phyloP scores from a whole-genome alignment of 139 green algal genomes.

The Haematococcus lacustris region DNA sequence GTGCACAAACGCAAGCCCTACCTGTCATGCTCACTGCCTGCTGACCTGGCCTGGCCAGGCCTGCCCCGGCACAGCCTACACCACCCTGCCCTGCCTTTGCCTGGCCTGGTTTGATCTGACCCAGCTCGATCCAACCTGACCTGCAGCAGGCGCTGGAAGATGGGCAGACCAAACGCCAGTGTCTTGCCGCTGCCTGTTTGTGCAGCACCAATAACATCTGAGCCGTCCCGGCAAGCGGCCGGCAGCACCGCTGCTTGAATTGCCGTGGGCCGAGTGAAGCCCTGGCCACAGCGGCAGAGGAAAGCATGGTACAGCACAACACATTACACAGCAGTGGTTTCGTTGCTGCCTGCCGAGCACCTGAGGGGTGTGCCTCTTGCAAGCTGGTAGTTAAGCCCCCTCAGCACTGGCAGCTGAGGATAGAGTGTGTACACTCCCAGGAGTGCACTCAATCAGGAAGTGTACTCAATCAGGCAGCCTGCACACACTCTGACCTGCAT shows the following conservation, averaged over 20 bases:
- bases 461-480: background rate
- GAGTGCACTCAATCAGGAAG: too few relatives aligned
- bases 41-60: too few relatives aligned
- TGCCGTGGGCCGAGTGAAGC: slow-evolving; percentile 58
- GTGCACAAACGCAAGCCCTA: too few relatives aligned
- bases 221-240: slow-evolving; percentile 52
- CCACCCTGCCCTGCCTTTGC: too few relatives aligned
- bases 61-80: too few relatives aligned
- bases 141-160: slow-evolving; percentile 71
- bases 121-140: too few relatives aligned
- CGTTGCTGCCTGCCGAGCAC: background rate
- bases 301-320: background rate
- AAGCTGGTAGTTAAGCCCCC: background rate
- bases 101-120: too few relatives aligned
- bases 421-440: too few relatives aligned
- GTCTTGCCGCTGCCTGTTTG: slow-evolving; percentile 98
- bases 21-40: too few relatives aligned
- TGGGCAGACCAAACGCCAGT: slow-evolving; percentile 93
- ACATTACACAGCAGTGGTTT: background rate
- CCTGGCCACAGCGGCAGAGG: background rate
- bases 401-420: too few relatives aligned
- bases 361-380: background rate
- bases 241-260: slow-evolving; percentile 75
- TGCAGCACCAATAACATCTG: slow-evolving; percentile 90
- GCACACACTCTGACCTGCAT: slow-evolving; percentile 14